Evolutionary conservation across 2,329 filamentous ascomycete genomes (phyloP), one percentile per base, ranked within the genome.

Genomic region (Dendryphion nanum): DNA sequence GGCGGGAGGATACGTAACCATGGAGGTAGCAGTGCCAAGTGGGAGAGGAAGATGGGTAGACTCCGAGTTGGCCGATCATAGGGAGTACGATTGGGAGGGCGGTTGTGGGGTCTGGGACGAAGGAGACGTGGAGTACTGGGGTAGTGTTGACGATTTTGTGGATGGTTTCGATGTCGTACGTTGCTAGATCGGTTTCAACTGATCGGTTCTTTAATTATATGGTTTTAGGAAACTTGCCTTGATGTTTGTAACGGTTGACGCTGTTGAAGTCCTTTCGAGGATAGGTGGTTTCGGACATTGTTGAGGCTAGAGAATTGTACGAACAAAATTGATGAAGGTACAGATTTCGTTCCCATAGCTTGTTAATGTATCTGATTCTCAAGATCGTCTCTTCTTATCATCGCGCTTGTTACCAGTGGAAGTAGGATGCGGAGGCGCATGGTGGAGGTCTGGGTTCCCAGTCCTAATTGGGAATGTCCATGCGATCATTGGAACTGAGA

Each of bases 31-130:
- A 50, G 20, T 88, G 77, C 48, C 89, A 83, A 10, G 77, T 64
- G 42, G 75, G 79, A 47, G 88, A 82, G 34, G 78, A 75, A 10
- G 77, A 65, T 39, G 76, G 72, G 59, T 83, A 93, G 17, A 82
- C 86, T 10, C 81, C 86, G 76, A 93, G 85, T 53, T 86, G 82
- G 35, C 86, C 87, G 54, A 94, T 86, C 87, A 94, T 91, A 44
- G 89, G 89, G 2, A 95, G 75, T 37, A 84, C 82, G 35, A 81
- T 78, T 3, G 88, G 87, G 53, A 88, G 89, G 1, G 85, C 82
- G 37, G 81, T 78, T 30, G 73, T 67, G 3, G 51, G 67, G 4
- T 72, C 71, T 2, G 77, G 72, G 35, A 76, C 79, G 74, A 94
- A 94, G 47, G 87, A 89, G 53, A 94, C 82, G 67, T 94, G 83